Evolutionary conservation across 2,329 filamentous ascomycete species (phyloP), one percentile per base, ranked within the genome.

Genomic region (Exophiala lecanii-corni): DNA sequence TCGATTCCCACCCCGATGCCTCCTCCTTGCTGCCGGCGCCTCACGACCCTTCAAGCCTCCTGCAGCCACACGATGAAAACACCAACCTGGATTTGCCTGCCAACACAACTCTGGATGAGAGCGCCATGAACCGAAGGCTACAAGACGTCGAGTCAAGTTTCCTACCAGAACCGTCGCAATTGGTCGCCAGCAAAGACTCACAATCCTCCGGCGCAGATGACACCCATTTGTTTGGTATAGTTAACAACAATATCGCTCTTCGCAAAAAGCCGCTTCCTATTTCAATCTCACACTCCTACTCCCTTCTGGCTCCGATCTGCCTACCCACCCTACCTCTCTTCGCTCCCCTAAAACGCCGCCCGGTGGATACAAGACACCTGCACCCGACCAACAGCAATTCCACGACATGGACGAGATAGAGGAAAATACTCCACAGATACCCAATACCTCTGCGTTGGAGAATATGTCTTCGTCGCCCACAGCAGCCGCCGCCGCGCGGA

Each of bases 101-200:
- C 3, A 64, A 47, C 57, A 62, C 65, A 1, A 56, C 67, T 19
- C 56, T 79, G 25, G 70, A 78, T 53, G 77, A 81, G 59, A 66
- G 65, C 39, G 76, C 79, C 55, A 79, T 81, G 74, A 71, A 72
- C 51, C 68, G 71, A 44, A 74, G 74, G 50, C 59, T 82, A 50
- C 72, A 77, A 68, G 78, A 82, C 52, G 70, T 81, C 42, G 78
- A 81, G 57, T 81, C 78, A 3, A 81, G 77, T 55, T 81, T 82
- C 53, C 49, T 81, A 33, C 78, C 77, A 0, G 76, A 80, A 34
- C 65, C 69, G 2, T 73, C 73, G 2, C 63, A 65, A 2, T 60
- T 72, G 16, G 63, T 64, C 15, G 63, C 64, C 13, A 35, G 19
- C 17, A 41, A 36, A 30, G 31, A 42, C 25, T 39, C 60, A 13